These are phyloP conservation scores for Blastomyces silverae DNA, from an alignment of 2,329 filamentous ascomycete genomes.

Conservation along the genomic window DNA sequence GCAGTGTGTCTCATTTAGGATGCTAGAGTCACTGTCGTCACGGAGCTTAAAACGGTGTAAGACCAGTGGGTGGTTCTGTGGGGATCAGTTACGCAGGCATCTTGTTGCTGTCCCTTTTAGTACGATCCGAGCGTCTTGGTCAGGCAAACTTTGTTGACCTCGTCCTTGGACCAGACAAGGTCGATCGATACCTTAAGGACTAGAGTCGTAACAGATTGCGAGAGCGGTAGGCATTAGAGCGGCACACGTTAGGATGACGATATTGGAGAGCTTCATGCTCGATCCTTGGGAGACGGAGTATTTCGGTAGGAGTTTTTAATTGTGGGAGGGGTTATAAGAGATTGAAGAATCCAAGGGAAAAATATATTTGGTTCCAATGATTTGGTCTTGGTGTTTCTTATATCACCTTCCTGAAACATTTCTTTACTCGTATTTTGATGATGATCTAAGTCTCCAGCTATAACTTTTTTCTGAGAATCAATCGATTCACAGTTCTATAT, in stretches of 20 bases:
- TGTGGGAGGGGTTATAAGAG: not conserved
- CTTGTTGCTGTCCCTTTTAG: too few species aligned
- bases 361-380: not conserved
- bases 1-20: too few species aligned
- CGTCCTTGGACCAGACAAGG: too few species aligned
- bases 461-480: not conserved
- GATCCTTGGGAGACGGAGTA: not conserved
- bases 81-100: too few species aligned
- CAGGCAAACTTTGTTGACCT: too few species aligned
- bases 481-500: not conserved
- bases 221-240: not conserved
- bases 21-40: too few species aligned
- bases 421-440: not conserved
- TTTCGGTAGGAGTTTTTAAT: not conserved
- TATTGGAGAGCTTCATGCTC: not conserved
- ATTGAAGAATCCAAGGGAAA: not conserved
- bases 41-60: too few species aligned
- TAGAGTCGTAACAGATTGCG: too few species aligned
- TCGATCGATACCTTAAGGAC: too few species aligned
- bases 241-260: not conserved
- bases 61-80: too few species aligned
- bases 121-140: too few species aligned
- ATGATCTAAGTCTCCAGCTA: not conserved
- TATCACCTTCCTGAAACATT: not conserved
- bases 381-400: not conserved